These are phyloP conservation scores for Dothidotthia symphoricarpi DNA, from an alignment of 2,329 filamentous ascomycete genomes.

Conservation along the genomic window DNA sequence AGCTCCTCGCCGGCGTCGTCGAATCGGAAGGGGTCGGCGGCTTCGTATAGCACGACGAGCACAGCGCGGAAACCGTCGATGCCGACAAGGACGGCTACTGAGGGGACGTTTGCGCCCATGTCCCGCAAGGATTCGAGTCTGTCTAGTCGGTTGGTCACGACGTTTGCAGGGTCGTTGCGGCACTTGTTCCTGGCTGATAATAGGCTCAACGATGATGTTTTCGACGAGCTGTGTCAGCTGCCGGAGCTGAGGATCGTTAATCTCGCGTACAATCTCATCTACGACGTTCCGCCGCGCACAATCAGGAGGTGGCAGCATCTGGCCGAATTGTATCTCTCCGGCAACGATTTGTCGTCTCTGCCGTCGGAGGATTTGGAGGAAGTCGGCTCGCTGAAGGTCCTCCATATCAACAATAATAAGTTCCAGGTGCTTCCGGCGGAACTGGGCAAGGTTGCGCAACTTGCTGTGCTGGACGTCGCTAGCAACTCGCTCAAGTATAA, in stretches of 20 bases:
- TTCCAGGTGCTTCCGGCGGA: conserved; percentile 96
- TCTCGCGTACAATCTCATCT: conserved; percentile 90
- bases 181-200: conserved; percentile 92
- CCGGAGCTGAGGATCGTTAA: conserved; percentile 86
- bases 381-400: conserved; percentile 77
- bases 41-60: conserved; percentile 64
- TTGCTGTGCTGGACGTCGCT: conserved; percentile 88
- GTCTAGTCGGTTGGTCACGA: conserved; percentile 74
- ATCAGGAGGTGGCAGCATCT: conserved; percentile 88
- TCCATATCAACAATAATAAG: conserved; percentile 96
- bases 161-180: conserved; percentile 81
- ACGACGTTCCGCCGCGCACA: conserved; percentile 84
- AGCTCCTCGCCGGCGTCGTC: conserved; percentile 68
- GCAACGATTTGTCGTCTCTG: conserved; percentile 87
- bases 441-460: conserved; percentile 87
- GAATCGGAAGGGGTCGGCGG: conserved; percentile 76
- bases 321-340: conserved; percentile 88
- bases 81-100: conserved; percentile 64
- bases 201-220: conserved; percentile 88
- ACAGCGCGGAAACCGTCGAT: conserved; percentile 72
- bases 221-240: conserved; percentile 82
- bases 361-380: conserved; percentile 94
- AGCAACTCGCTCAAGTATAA: conserved; percentile 98
- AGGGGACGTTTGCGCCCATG: conserved; percentile 58
- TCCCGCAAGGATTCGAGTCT: conserved; percentile 85